These are phyloP conservation scores for Arbutus unedo DNA, from an alignment of 148 eudicot species.

Conservation along the genomic window DNA sequence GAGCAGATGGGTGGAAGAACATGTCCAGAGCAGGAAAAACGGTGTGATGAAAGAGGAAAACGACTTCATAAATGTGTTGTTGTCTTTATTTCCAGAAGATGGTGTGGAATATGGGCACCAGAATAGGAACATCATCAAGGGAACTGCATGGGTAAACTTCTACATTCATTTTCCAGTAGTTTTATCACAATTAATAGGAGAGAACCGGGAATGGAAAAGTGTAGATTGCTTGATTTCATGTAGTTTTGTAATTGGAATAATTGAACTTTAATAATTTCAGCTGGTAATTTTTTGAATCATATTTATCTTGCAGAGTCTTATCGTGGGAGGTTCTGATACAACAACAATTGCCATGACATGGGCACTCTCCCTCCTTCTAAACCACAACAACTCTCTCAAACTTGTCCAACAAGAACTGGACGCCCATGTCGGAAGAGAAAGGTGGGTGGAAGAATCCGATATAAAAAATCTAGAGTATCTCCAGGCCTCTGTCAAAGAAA, in stretches of 20 bases:
- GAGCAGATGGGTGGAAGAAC: constrained; percentile 7
- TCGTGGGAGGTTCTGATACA: constrained; percentile 7
- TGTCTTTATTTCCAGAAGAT: constrained; percentile 12
- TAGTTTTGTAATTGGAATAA: too few species aligned
- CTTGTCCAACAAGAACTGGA: neutral
- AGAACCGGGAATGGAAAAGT: too few species aligned
- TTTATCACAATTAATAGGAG: too few species aligned
- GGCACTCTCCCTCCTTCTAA: constrained; percentile 8
- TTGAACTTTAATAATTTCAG: too few species aligned
- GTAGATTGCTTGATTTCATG: too few species aligned
- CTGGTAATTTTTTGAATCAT: too few species aligned
- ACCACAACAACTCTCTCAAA: neutral
- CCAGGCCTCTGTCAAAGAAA: neutral
- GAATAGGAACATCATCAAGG: constrained; percentile 15
- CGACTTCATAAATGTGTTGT: constrained; percentile 28
- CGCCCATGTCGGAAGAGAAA: neutral
- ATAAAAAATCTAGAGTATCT: neutral
- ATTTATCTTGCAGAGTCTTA: neutral
- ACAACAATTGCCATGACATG: neutral
- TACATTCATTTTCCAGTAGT: neutral
- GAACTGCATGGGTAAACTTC: constrained; percentile 5
- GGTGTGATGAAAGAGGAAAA: neutral
- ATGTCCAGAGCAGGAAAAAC: neutral
- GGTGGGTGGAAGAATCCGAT: constrained; percentile 7
- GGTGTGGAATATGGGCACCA: neutral